Base-by-base conservation (phyloP, 1,139 yeast genomes). In the Suhomyces taliae region DNA sequence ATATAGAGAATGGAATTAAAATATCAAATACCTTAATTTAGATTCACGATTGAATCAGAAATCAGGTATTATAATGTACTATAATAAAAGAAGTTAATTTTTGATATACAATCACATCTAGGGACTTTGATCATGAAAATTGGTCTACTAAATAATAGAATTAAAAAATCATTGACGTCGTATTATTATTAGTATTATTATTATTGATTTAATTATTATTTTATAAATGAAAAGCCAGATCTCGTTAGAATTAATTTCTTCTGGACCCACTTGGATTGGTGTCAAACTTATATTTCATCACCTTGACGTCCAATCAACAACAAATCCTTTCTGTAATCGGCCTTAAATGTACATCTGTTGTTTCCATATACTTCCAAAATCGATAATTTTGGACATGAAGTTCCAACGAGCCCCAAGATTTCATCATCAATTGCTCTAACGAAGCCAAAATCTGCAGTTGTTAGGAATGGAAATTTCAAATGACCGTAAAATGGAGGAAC, bases 331-430 rank as follows among this genome's bases (percentile, higher is more conserved):
- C 84, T 70, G 5, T 78, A 62, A 3, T 64, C 63, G 0, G 88
- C 88, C 27, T 70, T 69, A 7, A 75, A 69, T 0, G 90, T 83
- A 47, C 93, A 84, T 53, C 81, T 70, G 55, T 87, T 87, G 56
- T 85, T 78, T 0, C 96, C 96, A 63, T 85, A 88, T 6, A 88
- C 89, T 59, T 89, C 96, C 47, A 90, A 60, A 10, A 87, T 70
- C 39, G 77, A 74, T 49, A 90, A 65, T 43, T 78, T 79, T 0
- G 84, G 79, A 55, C 93, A 86, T 12, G 74, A 70, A 27, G 76
- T 69, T 8, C 84, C 78, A 15, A 89, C 56, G 24, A 76, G 60
- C 31, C 75, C 74, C 11, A 89, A 63, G 0, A 83, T 72, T 33
- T 74, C 79, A 65, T 90, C 87, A 62, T 88, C 89, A 6, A 88